These are phyloP conservation scores for Cornus florida DNA, from an alignment of 148 eudicot genomes.

Conservation along the genomic window DNA sequence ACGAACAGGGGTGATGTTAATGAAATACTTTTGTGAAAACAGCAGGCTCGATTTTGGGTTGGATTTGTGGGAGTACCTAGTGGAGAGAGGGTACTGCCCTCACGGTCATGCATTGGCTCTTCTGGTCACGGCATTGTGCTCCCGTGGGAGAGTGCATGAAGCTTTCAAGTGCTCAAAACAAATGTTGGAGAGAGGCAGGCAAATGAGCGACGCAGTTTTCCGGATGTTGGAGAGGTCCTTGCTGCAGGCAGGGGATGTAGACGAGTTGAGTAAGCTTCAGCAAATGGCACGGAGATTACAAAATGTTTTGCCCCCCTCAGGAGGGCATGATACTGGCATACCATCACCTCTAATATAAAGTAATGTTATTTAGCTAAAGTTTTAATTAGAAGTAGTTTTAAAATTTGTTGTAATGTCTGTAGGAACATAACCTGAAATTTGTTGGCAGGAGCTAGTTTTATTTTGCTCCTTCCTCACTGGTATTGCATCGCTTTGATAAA, in stretches of 20 bases:
- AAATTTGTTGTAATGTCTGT: too few species aligned
- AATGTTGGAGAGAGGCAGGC: slow-evolving; percentile 72
- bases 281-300: slow-evolving; percentile 47
- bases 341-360: too few species aligned
- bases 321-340: too few species aligned
- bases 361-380: too few species aligned
- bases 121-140: slow-evolving; percentile 65
- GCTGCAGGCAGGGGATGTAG: slow-evolving; percentile 46
- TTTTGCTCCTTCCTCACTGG: too few species aligned
- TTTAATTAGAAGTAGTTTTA: too few species aligned
- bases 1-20: slow-evolving; percentile 76
- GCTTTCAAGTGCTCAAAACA: slow-evolving; percentile 73
- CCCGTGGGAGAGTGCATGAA: slow-evolving; percentile 62
- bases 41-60: slow-evolving; percentile 57
- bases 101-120: slow-evolving; percentile 85
- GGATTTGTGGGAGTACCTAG: slow-evolving; percentile 65
- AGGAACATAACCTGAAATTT: too few species aligned
- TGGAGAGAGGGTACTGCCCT: slow-evolving; percentile 75
- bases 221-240: slow-evolving; percentile 67
- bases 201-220: slow-evolving; percentile 50
- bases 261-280: slow-evolving; percentile 47
- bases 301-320: slow-evolving; percentile 47
- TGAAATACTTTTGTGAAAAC: slow-evolving; percentile 74
- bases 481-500: too few species aligned
- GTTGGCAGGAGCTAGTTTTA: too few species aligned